Conservation (phyloP, 768 basidiomycete genomes). For the Trametes sanguinea region DNA sequence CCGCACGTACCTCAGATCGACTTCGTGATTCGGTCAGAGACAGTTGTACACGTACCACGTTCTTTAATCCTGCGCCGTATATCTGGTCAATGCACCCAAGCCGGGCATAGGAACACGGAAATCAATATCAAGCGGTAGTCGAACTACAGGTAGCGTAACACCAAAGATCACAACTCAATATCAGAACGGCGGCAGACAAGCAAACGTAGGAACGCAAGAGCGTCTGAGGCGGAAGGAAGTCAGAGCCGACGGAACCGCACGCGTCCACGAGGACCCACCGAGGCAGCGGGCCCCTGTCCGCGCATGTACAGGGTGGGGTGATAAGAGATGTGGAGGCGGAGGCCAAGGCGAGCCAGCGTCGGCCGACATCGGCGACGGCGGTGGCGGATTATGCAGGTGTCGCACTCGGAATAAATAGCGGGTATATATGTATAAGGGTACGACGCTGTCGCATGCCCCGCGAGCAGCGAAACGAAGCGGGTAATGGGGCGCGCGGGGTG, state of each 20-base stretch:
- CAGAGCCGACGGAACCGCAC: background rate
- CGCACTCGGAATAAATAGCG: conserved; percentile 11
- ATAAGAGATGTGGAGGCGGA: background rate
- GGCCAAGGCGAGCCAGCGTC: background rate
- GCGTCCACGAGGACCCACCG: conserved; percentile 2
- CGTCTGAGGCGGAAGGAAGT: background rate
- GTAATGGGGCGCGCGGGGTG: background rate
- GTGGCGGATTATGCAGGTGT: conserved; percentile 5
- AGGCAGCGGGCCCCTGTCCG: conserved; percentile 9
- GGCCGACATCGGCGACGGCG: conserved; percentile 4
- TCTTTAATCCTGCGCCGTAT: too few species aligned
- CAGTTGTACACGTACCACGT: too few species aligned
- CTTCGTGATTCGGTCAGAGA: too few species aligned
- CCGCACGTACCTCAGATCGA: too few species aligned
- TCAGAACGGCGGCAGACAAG: background rate
- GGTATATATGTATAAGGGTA: conserved; percentile 15
- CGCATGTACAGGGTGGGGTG: conserved; percentile 1
- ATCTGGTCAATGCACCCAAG: too few species aligned
- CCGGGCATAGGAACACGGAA: background rate
- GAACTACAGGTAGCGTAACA: conserved; percentile 3
- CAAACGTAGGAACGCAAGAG: background rate
- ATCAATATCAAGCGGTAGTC: background rate
- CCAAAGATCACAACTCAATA: background rate
- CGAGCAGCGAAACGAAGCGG: background rate
- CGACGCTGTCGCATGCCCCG: conserved; percentile 20